Evolutionary conservation across 2,329 filamentous ascomycete species (phyloP).

Genomic region (Metarhizium sp.): DNA sequence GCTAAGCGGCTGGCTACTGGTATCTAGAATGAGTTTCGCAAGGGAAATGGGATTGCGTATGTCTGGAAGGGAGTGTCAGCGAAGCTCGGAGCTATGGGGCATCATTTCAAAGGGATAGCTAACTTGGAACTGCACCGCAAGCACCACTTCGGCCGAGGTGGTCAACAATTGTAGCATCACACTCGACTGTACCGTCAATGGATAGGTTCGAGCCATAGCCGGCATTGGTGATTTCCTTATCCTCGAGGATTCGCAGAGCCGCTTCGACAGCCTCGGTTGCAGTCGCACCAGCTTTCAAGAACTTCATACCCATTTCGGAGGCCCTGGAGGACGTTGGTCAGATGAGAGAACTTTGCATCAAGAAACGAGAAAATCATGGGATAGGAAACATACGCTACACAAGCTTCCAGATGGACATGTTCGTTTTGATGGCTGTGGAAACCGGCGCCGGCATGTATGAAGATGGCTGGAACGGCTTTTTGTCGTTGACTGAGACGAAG

Average conservation of each 20-base stretch:
- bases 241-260: conserved; percentile 79
- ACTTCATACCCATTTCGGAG: conserved; percentile 71
- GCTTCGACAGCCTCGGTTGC: conserved; percentile 86
- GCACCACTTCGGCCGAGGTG: conserved; percentile 86
- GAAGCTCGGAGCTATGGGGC: too few relatives aligned
- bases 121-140: conserved; percentile 83
- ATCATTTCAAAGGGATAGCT: conserved; percentile 25
- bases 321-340: conserved; percentile 47
- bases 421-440: conserved; percentile 89
- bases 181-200: conserved; percentile 85
- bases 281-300: conserved; percentile 67
- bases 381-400: conserved; percentile 61
- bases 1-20: conserved; percentile 66
- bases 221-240: conserved; percentile 92
- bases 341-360: not conserved
- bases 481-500: conserved; percentile 24
- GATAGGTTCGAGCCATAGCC: conserved; percentile 93
- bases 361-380: not conserved
- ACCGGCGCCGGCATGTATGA: conserved; percentile 90
- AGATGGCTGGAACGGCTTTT: conserved; percentile 59
- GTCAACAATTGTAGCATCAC: conserved; percentile 89
- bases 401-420: conserved; percentile 71
- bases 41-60: conserved; percentile 88
- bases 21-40: conserved; percentile 73
- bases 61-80: conserved; percentile 39